Evolutionary conservation across 2,329 filamentous ascomycete genomes (phyloP).

Genomic region (Xylariaceae sp.): DNA sequence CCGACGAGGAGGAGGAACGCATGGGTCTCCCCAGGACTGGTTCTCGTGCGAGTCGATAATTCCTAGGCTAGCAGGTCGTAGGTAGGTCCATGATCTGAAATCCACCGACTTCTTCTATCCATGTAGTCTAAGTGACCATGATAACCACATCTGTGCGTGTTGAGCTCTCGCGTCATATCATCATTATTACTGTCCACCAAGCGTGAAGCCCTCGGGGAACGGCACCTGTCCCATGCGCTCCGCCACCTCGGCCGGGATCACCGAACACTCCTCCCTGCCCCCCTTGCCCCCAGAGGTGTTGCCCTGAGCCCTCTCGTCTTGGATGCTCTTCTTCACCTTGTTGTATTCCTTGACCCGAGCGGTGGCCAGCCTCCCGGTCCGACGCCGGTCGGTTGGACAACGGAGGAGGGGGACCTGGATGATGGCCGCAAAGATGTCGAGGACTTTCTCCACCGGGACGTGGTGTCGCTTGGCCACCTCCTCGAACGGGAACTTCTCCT

Average conservation of each 20-base stretch:
- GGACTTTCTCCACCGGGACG: conserved; percentile 33
- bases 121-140: background rate
- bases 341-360: conserved; percentile 35
- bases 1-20: conserved; percentile 1
- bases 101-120: background rate
- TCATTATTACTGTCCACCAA: conserved; percentile 1
- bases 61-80: background rate
- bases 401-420: conserved; percentile 40
- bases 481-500: conserved; percentile 37
- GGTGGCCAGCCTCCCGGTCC: conserved; percentile 33
- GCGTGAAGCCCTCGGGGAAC: conserved; percentile 16
- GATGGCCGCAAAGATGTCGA: conserved; percentile 39
- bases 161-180: background rate
- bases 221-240: conserved; percentile 16
- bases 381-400: conserved; percentile 35
- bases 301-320: conserved; percentile 6
- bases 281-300: background rate
- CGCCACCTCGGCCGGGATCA: conserved; percentile 16
- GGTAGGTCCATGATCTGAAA: background rate
- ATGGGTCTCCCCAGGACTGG: conserved; percentile 1
- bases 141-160: background rate
- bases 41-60: background rate
- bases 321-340: conserved; percentile 31
- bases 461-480: conserved; percentile 38
- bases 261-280: conserved; percentile 1